Conservation (phyloP, 257 asterid genomes). For the Capsicum rhomboideum region DNA sequence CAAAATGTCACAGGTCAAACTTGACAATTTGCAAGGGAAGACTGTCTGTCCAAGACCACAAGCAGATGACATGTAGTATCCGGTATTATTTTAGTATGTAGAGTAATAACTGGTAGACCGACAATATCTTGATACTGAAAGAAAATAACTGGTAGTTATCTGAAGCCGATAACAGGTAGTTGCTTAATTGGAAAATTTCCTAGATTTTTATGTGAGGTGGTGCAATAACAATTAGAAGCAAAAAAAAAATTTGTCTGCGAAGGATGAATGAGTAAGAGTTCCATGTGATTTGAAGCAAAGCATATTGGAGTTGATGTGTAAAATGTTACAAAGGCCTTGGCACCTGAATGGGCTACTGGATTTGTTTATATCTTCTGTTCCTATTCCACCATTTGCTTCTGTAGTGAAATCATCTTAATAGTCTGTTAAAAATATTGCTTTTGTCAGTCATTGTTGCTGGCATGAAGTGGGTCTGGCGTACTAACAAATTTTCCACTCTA, state of each 20-base stretch:
- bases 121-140: not conserved
- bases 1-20: not conserved
- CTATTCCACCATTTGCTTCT: not conserved
- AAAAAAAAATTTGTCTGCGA: not conserved
- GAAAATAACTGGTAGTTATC: not conserved
- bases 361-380: not conserved
- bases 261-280: not conserved
- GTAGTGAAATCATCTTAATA: not conserved
- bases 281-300: not conserved
- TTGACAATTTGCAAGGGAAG: not conserved
- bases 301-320: not conserved
- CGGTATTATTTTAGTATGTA: not conserved
- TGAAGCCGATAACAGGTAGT: not conserved
- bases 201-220: not conserved
- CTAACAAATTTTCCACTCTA: not conserved
- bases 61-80: not conserved
- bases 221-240: not conserved
- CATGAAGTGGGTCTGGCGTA: not conserved
- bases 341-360: not conserved
- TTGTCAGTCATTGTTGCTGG: not conserved
- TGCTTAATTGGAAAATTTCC: not conserved
- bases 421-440: not conserved
- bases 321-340: not conserved
- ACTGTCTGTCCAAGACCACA: not conserved
- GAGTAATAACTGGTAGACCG: not conserved